phyloP scores from a whole-genome alignment of 306 rosid species.

The Hippophae gyantsensis region DNA sequence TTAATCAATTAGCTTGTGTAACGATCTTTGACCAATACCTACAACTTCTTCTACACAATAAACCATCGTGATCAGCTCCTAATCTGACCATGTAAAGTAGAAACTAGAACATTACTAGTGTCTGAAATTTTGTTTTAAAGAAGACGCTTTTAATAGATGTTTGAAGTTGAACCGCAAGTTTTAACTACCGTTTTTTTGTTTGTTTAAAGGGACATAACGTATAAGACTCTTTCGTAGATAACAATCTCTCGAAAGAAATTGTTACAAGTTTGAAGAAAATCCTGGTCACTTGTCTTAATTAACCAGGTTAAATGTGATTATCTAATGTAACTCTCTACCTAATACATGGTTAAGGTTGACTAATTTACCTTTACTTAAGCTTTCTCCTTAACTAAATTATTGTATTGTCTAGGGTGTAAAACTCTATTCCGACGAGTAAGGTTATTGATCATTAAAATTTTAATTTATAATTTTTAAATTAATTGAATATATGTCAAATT shows the following conservation, averaged over 20 bases:
- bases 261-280: slow-evolving; percentile 1
- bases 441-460: fast-evolving
- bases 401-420: too few species aligned
- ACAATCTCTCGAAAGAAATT: slow-evolving; percentile 14
- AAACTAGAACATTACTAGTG: too few species aligned
- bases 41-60: too few species aligned
- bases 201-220: not conserved
- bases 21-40: too few species aligned
- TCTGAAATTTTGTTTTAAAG: too few species aligned
- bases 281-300: not conserved
- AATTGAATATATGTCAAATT: too few species aligned
- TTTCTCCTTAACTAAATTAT: too few species aligned
- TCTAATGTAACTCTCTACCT: slow-evolving; percentile 26
- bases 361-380: not conserved
- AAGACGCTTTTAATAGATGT: not conserved
- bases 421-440: too few species aligned
- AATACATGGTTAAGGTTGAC: not conserved
- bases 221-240: slow-evolving; percentile 7
- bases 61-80: too few species aligned
- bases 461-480: too few species aligned
- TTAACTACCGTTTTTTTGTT: not conserved
- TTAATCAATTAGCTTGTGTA: too few species aligned
- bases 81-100: too few species aligned
- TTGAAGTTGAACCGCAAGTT: not conserved
- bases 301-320: slow-evolving; percentile 10